Evolutionary conservation across 179 eudicot genomes (phyloP).

Genomic region (Corrigiola litoralis): DNA sequence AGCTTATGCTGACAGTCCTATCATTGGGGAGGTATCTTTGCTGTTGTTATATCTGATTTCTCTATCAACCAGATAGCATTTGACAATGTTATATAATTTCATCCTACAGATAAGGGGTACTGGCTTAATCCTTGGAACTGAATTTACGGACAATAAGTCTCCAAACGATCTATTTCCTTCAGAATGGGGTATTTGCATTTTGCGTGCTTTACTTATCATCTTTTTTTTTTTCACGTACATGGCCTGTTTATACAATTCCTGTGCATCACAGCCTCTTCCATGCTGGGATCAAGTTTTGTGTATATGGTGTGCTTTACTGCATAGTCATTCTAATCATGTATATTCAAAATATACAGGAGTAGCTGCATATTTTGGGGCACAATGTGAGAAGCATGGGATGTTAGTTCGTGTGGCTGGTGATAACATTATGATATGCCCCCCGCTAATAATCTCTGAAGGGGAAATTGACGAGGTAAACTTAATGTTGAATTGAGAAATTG

Average conservation of each 20-base stretch:
- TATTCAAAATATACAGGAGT: constrained; percentile 37
- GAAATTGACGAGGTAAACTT: constrained; percentile 69
- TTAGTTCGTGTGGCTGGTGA: constrained; percentile 89
- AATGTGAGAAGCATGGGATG: constrained; percentile 87
- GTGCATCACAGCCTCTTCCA: not conserved
- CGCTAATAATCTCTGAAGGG: constrained; percentile 56
- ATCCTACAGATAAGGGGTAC: constrained; percentile 73
- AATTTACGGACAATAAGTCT: constrained; percentile 82
- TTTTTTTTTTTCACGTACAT: not conserved
- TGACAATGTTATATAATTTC: not conserved
- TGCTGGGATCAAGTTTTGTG: not conserved
- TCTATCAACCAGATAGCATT: not conserved
- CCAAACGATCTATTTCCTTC: constrained; percentile 82
- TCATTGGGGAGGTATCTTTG: constrained; percentile 77
- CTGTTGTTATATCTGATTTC: too few species aligned
- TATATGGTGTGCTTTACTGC: not conserved
- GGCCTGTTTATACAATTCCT: not conserved
- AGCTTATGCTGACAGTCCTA: constrained; percentile 81
- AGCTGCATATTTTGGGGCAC: constrained; percentile 81
- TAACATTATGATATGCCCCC: constrained; percentile 86
- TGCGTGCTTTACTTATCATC: not conserved
- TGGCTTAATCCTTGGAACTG: constrained; percentile 84
- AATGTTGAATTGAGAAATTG: not conserved
- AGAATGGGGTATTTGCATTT: constrained; percentile 98
- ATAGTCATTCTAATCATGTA: not conserved